Base-by-base conservation (phyloP, 2,329 filamentous ascomycete genomes). In the Ophiostoma piceae region DNA sequence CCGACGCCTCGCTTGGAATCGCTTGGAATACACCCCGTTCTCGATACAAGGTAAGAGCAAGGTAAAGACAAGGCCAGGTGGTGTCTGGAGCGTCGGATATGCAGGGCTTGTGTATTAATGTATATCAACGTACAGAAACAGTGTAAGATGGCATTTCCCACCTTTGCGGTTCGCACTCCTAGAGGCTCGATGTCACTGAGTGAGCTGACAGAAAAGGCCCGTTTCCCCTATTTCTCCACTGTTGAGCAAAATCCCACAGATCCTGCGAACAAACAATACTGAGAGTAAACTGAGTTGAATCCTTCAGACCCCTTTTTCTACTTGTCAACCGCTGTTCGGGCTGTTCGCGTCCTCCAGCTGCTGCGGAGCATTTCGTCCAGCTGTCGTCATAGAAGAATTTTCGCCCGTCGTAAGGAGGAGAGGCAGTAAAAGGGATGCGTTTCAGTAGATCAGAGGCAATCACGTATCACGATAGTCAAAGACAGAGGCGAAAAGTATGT, bases 321-420 rank as follows among this genome's bases (percentile, higher is more conserved):
- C 60, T 64, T 64, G 32, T 12, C n/a, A 22, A 22, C 29, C 14
- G 16, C 57, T 16, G 11, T 26, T 65, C 62, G 32, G 62, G 19
- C 64, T 66, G 64, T 39, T 66, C 64, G 35, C 35, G 64, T 41
- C 64, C 22, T 41, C 32, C 35, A 32, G 29, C 62, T 57, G 51
- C 2, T 57, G 51, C 51, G 51, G 51, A 39, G 35, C 62, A 66
- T 35, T 22, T 43, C 37, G 35, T 41, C 64, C 64, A 66, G 11
- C 11, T 37, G n/a, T 66, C 37, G 35, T 66, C 37, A 66, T 57
- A 57, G 51, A 47, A 47, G 22, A 41, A 12, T 66, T 66, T 41
- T 66, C 37, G n/a, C 29, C 26, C 11, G 32, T 64, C 26, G 26
- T 37, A n/a, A 47, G 43, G 43, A 47, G 43, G 19, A 41, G 3